A percentile compares a stretch with the other conserved stretches of the same genome.
Evolutionary conservation across 306 rosid species (phyloP).

Genomic region (Argentina anserina): DNA sequence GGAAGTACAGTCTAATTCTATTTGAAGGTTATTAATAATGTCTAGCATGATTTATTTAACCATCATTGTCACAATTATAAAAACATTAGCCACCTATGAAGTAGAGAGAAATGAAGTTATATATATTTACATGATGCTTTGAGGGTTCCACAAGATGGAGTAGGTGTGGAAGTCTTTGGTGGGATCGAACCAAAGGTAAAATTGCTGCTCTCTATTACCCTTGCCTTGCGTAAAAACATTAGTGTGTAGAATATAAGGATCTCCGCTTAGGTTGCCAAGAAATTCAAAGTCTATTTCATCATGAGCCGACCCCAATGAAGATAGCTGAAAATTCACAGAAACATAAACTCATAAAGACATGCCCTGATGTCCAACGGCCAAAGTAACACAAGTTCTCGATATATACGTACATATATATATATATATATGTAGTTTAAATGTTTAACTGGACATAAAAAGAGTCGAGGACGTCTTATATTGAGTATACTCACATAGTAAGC

Average conservation of each 20-base stretch:
- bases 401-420: not conserved
- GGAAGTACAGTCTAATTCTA: no score
- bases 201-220: slow-evolving; percentile 59
- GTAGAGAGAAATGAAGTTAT: not conserved
- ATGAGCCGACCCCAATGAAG: slow-evolving; percentile 45
- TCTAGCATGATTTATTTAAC: no score
- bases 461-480: not conserved
- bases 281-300: slow-evolving; percentile 72
- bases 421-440: not conserved
- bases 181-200: slow-evolving; percentile 70
- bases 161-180: slow-evolving; percentile 67
- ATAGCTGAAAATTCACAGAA: slow-evolving; percentile 30
- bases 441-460: not conserved
- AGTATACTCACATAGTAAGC: slow-evolving; percentile 45
- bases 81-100: not conserved
- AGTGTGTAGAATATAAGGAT: slow-evolving; percentile 64
- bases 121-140: slow-evolving; percentile 44
- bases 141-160: slow-evolving; percentile 66
- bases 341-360: not conserved
- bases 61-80: no score
- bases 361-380: no score
- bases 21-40: no score
- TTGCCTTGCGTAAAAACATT: slow-evolving; percentile 52
- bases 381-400: not conserved
- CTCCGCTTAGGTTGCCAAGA: slow-evolving; percentile 61